Base-by-base conservation (phyloP, 768 basidiomycete species). In the Leccinum arenicola region DNA sequence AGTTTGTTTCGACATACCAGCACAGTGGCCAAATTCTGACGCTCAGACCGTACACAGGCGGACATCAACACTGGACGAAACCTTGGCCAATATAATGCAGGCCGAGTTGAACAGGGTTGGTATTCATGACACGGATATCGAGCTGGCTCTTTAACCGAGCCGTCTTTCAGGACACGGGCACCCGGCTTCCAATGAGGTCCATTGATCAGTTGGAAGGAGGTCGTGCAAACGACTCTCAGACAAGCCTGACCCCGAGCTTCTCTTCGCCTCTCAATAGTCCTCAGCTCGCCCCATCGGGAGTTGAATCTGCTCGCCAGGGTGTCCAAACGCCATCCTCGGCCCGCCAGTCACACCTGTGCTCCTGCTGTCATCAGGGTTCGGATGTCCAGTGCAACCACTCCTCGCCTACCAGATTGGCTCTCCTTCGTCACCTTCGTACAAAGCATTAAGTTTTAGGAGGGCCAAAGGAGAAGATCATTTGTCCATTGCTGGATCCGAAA, bases 371-470 rank as follows among this genome's bases (percentile, higher is more conserved):
- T 3, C 40, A 62, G 2, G 29, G 15, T 12, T 50, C 59, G 6
- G 10, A 29, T 15, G 2, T 1, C 2, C 12, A 0, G 9, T 72
- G 69, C 9, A 2, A 15, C 1, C 36, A 66, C 3, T 4, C 47
- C 23, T 50, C 62, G 7, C 54, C 23, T 1, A 36, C 56, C 29
- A 61, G 59, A 14, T 4, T 6, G 5, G 21, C 52, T 0, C 56
- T 70, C 21, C 66, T 72, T 21, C 55, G 27, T 3, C 71, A 70
- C 15, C 58, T 70, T 6, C 25, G 17, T 3, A 40, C 0, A 15
- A 14, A 0, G 7, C 69, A 70, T 31, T 19, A 50, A 14, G 64
- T 66, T 3, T 50, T 49, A 2, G 43, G 19, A 10, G 19, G 19
- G 43, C n/a, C 19, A 19, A 45, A 19, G 43, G 19, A 45, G 19